phyloP scores from a whole-genome alignment of 768 basidiomycete genomes.

The Tephrocybe sp. region DNA sequence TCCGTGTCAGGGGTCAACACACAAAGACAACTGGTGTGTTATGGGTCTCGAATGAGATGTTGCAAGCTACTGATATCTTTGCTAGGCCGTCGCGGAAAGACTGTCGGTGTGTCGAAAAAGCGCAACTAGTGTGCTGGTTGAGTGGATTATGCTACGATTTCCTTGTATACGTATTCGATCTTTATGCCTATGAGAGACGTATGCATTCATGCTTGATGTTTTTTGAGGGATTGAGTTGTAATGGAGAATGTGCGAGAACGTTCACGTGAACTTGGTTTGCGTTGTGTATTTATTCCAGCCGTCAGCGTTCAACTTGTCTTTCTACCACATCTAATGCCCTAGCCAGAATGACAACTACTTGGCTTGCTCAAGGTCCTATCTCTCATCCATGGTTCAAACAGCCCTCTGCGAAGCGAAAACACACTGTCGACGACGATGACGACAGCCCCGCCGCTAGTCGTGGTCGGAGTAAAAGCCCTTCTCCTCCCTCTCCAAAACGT shows the following conservation, averaged over 20 bases:
- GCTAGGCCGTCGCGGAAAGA: constrained; percentile 90
- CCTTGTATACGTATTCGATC: constrained; percentile 14
- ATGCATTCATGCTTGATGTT: background rate
- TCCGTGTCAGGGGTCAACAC: constrained; percentile 97
- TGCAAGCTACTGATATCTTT: constrained; percentile 1
- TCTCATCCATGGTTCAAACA: constrained; percentile 44
- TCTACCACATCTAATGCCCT: background rate
- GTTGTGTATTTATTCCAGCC: constrained; percentile 5
- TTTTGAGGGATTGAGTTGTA: background rate
- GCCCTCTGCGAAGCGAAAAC: constrained; percentile 39
- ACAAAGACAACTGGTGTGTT: constrained; percentile 94
- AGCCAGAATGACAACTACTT: constrained; percentile 20
- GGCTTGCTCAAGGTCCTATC: constrained; percentile 24
- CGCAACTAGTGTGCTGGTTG: constrained; percentile 38
- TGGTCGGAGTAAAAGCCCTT: constrained; percentile 3
- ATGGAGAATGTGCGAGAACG: background rate
- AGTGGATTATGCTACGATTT: constrained; percentile 10
- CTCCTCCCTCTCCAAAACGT: constrained; percentile 39
- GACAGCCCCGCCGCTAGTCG: constrained; percentile 12
- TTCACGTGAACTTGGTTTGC: constrained; percentile 13
- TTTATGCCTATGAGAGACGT: constrained; percentile 13
- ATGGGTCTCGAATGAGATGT: background rate
- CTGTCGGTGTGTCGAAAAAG: constrained; percentile 96
- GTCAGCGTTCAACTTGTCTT: background rate
- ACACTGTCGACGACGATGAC: constrained; percentile 17